Evolutionary conservation across 352 stramenopile genomes (phyloP), one percentile per base, ranked within the genome.

Genomic region (Phytophthora ohioensis): DNA sequence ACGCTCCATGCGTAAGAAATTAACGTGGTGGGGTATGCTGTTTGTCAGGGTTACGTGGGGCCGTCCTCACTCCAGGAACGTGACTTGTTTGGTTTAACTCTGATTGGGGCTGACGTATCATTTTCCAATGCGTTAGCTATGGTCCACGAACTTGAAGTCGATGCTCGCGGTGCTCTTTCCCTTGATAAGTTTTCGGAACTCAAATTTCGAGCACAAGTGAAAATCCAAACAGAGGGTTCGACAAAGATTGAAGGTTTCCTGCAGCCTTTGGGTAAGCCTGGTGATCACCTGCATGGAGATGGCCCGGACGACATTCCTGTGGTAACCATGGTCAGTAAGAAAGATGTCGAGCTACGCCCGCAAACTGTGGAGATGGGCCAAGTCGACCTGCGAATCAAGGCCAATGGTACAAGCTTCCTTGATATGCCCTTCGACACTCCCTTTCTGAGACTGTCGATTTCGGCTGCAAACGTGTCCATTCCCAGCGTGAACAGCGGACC

Each of bases 131-230:
- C 76, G 46, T 62, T 88, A 21, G 54, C 75, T 13, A 71, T 90
- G 59, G 71, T 83, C 3, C 60, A 81, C 11, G 56, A 73, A 12
- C 71, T 90, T 7, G 58, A 77, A 31, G 54, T 87, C 7, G 41
- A 61, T 43, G 78, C 80, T 45, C 47, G 57, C 8, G 74, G 76
- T 32, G 58, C 48, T 5, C 51, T 85, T 21, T 65, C 69, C 2
- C 69, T 94, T 53, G 87, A 94, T 57, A 89, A 90, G 49, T 94
- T 85, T 65, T 89, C 87, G 1, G 78, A 85, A 13, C 56, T 89
- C n/a, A 88, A 91, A 48, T 92, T 94, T 59, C 76, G 60, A 30
- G 43, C 49, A 11, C 54, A 66, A 49, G 43, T 91, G 11, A 61
- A 61, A 36, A 70, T 82, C 1, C 52, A 79, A 59, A 77, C 79